Base-by-base conservation (phyloP, 164 flowering plant genomes). In the Macadamia tetraphylla region DNA sequence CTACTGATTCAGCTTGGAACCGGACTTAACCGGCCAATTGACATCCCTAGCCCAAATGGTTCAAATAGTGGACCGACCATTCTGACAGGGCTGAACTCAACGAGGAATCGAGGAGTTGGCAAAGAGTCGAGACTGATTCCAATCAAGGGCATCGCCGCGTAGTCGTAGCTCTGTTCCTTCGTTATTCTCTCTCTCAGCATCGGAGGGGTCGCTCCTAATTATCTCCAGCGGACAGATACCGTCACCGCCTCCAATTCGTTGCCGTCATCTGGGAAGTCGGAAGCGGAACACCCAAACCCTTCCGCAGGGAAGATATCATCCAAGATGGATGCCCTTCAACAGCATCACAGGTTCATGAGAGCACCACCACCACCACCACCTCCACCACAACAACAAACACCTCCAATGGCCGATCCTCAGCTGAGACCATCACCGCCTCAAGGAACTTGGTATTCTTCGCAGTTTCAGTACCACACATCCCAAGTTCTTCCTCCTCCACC, bases 401-500 rank as follows among this genome's bases (percentile, higher is more conserved):
- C 85, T 9, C 31, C 81, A 15, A 12, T 70, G 67, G 43, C 79
- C 18, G 85, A 84, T 69, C 85, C 74, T 69, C 76, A 82, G 67
- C 82, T 68, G 0, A 75, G 70, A 13, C 73, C 76, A 62, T 83
- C 75, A 6, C 82, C 81, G 10, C 76, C 73, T 46, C 79, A 79
- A 30, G 76, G 66, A 18, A 72, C 80, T 9, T 84, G 83, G 84
- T 82, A 71, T 65, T 46, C 88, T 23, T 72, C 69, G 64, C 94
- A 86, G 68, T 82, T 77, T 65, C 90, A 88, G 57, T 81, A 77
- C 75, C 87, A 80, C 0, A 74, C 76, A 8, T 43, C 72, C 29
- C 77, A 69, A 15, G n/a, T 68, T 7, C 69, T 59, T 3, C 43
- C 70, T 1, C 77, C 68, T 53, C 69, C 67, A 15, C 73, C 44